Conservation (phyloP, 257 asterid species). For the Ilex asprella region DNA sequence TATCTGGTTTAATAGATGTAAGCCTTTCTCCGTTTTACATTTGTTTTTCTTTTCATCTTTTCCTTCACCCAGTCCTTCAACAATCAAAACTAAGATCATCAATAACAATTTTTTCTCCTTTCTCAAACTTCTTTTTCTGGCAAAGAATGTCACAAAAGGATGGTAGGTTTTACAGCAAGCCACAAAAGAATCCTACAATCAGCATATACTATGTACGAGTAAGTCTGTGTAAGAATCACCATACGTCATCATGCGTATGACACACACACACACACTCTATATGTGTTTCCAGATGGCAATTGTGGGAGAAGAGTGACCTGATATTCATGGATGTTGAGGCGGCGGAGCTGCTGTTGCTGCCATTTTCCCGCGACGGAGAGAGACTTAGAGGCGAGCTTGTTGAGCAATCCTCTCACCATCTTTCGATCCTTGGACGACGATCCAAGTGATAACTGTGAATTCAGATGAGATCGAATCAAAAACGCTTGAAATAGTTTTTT, state of each 20-base stretch:
- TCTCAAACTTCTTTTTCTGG: too few species aligned
- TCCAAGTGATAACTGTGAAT: not conserved
- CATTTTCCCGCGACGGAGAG: conserved; percentile 90
- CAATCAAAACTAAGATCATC: too few species aligned
- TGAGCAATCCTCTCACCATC: conserved; percentile 75
- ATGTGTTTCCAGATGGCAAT: too few species aligned
- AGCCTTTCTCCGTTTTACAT: too few species aligned
- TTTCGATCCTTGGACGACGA: not conserved
- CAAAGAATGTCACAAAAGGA: too few species aligned
- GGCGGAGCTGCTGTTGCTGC: conserved; percentile 99
- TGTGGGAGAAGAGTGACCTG: conserved; percentile 40
- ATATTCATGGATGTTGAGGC: conserved; percentile 94
- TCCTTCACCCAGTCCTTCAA: too few species aligned
- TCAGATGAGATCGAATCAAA: not conserved
- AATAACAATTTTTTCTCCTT: too few species aligned
- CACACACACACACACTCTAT: too few species aligned
- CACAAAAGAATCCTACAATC: not conserved
- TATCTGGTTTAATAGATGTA: too few species aligned
- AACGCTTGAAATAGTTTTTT: not conserved
- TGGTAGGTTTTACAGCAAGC: not conserved
- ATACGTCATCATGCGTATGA: too few species aligned
- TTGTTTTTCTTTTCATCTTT: too few species aligned
- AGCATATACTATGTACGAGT: not conserved
- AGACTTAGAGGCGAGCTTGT: conserved; percentile 71
- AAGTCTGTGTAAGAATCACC: not conserved